Conservation (phyloP, 208 protist genomes). For the Tritrichomonas musculus region DNA sequence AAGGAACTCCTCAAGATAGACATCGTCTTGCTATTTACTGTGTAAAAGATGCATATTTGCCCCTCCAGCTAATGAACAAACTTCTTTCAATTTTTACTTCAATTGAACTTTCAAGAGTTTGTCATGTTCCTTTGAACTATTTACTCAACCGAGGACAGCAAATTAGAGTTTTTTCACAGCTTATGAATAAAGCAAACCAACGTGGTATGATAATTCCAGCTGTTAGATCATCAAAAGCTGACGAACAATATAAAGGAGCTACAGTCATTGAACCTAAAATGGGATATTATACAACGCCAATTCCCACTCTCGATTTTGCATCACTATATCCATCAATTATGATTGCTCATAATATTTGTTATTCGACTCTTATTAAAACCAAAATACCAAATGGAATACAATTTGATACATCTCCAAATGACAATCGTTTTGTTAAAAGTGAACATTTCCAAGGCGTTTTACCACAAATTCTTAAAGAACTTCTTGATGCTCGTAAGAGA, state of each 20-base stretch:
- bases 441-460: conserved; percentile 37
- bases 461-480: conserved; percentile 52
- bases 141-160: conserved; percentile 92
- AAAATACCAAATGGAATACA: conserved; percentile 37
- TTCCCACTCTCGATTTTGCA: conserved; percentile 97
- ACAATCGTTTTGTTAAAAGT: conserved; percentile 65
- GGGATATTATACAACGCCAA: conserved; percentile 53
- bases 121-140: conserved; percentile 89
- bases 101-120: conserved; percentile 98
- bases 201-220: conserved; percentile 42
- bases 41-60: conserved; percentile 73
- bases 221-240: background rate
- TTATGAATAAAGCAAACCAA: conserved; percentile 62
- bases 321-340: conserved; percentile 99
- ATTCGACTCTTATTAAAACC: conserved; percentile 72
- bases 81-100: conserved; percentile 96
- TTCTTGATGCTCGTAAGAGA: conserved; percentile 71
- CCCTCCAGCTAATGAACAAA: conserved; percentile 83
- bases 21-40: conserved; percentile 95
- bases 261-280: conserved; percentile 81
- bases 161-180: conserved; percentile 84
- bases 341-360: conserved; percentile 99
- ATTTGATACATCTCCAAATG: conserved; percentile 52
- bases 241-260: conserved; percentile 82
- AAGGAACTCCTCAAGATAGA: conserved; percentile 85